Percentiles rank a stretch among this genome's conserved stretches.
These are phyloP conservation scores for Collybia sordida DNA, from an alignment of 768 basidiomycete species.

Conservation along the genomic window DNA sequence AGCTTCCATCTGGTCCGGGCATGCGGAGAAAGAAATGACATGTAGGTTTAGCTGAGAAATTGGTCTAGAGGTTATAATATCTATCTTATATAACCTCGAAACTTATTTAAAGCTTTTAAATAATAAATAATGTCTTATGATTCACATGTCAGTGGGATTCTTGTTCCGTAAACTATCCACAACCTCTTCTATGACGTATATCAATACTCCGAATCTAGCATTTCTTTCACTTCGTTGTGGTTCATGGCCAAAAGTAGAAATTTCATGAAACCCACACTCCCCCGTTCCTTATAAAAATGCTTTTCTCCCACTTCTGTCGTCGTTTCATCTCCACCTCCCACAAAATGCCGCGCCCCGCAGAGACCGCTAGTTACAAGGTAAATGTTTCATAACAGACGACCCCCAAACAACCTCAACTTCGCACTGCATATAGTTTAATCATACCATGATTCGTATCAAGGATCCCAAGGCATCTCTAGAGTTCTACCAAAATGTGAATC, in stretches of 20 bases:
- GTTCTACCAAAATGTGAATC: constrained; percentile 73
- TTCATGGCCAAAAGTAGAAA: too few species aligned
- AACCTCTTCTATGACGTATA: too few species aligned
- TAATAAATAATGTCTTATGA: too few species aligned
- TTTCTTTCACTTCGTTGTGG: not conserved
- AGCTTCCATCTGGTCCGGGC: constrained; percentile 51
- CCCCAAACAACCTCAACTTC: not conserved
- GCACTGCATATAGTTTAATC: constrained; percentile 58
- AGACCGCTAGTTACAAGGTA: constrained; percentile 67
- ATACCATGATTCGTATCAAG: constrained; percentile 88
- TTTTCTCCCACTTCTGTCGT: not conserved
- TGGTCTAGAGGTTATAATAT: too few species aligned
- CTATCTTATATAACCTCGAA: too few species aligned
- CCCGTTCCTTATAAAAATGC: not conserved
- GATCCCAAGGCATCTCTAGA: constrained; percentile 79
- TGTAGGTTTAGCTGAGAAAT: constrained; percentile 42
- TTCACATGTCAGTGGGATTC: too few species aligned
- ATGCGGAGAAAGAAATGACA: constrained; percentile 40
- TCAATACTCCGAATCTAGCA: not conserved
- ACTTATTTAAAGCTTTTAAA: too few species aligned
- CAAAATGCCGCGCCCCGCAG: constrained; percentile 62
- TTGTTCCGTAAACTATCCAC: too few species aligned
- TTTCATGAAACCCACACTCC: too few species aligned
- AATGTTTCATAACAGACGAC: not conserved
- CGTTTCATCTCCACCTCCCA: constrained; percentile 6